These are phyloP conservation scores for Didymella pinodella DNA, from an alignment of 2,329 filamentous ascomycete genomes.

Conservation along the genomic window DNA sequence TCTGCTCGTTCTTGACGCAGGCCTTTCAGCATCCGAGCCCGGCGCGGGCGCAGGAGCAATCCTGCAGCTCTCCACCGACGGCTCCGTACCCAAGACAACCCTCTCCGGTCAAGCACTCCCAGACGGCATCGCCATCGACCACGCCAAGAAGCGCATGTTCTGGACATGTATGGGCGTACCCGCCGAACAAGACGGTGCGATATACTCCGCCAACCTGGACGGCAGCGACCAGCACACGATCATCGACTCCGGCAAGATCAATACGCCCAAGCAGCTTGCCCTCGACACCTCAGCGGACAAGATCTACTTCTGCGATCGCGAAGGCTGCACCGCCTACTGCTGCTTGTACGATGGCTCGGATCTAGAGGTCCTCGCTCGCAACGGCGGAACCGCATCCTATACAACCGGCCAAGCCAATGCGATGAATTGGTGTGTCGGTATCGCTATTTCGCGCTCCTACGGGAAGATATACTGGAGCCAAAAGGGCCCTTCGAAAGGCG, in stretches of 20 bases:
- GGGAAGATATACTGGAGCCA: constrained; percentile 67
- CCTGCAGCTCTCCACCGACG: constrained; percentile 21
- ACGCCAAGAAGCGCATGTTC: constrained; percentile 36
- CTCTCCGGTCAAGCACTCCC: constrained; percentile 30
- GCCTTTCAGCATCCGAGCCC: constrained; percentile 13
- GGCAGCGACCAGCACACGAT: constrained; percentile 57
- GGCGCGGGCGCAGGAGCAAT: constrained; percentile 25
- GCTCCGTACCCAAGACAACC: constrained; percentile 11
- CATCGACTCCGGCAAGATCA: constrained; percentile 50
- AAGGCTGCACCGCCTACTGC: constrained; percentile 52
- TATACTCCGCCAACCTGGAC: constrained; percentile 59
- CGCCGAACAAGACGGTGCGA: constrained; percentile 51
- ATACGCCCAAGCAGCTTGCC: constrained; percentile 57
- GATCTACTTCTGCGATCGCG: constrained; percentile 55
- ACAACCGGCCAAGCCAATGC: constrained; percentile 34
- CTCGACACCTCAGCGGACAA: constrained; percentile 32
- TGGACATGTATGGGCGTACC: constrained; percentile 40
- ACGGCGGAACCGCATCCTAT: constrained; percentile 1
- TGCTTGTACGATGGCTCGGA: constrained; percentile 25
- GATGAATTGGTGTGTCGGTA: constrained; percentile 64
- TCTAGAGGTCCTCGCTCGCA: constrained; percentile 19
- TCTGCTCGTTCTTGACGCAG: constrained; percentile 24
- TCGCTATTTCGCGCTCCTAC: constrained; percentile 56
- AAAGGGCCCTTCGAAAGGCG: constrained; percentile 63
- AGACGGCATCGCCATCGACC: constrained; percentile 44